Conservation (phyloP, 2,329 filamentous ascomycete species). For the Beauveria medogensis region DNA sequence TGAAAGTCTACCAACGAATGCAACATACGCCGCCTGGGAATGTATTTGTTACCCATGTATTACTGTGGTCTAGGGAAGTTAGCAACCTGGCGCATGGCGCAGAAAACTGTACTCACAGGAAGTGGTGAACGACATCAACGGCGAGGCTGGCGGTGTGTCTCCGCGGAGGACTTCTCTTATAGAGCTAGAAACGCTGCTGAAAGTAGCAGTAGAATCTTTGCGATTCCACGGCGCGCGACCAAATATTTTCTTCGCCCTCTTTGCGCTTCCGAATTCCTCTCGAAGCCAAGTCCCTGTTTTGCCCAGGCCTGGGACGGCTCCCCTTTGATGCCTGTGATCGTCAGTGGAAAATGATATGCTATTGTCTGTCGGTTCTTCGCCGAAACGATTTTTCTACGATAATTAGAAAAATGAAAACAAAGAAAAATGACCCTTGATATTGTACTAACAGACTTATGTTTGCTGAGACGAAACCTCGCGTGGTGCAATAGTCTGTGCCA, state of each 20-base stretch:
- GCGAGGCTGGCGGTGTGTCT: slow-evolving; percentile 25
- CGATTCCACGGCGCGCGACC: slow-evolving; percentile 32
- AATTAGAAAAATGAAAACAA: neutral
- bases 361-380: neutral
- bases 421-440: too few relatives aligned
- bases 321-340: neutral
- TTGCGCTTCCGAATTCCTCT: slow-evolving; percentile 22
- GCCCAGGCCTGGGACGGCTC: slow-evolving; percentile 1
- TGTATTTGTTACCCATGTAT: slow-evolving; percentile 8
- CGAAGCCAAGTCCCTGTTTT: slow-evolving; percentile 22
- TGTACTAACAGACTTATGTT: neutral
- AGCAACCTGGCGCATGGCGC: neutral
- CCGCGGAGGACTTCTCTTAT: slow-evolving; percentile 32
- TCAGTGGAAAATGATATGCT: neutral
- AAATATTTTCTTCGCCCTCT: slow-evolving; percentile 30
- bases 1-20: too few relatives aligned
- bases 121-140: slow-evolving; percentile 15
- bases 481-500: neutral
- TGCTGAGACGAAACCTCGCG: neutral
- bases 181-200: slow-evolving; percentile 33
- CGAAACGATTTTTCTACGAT: neutral
- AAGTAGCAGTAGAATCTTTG: slow-evolving; percentile 30
- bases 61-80: slow-evolving; percentile 13
- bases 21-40: slow-evolving; percentile 28
- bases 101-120: neutral